A percentile compares a stretch with the other conserved stretches of the same genome.
These are phyloP conservation scores for Quercus berberidifolia DNA, from an alignment of 306 rosid species.

Conservation along the genomic window DNA sequence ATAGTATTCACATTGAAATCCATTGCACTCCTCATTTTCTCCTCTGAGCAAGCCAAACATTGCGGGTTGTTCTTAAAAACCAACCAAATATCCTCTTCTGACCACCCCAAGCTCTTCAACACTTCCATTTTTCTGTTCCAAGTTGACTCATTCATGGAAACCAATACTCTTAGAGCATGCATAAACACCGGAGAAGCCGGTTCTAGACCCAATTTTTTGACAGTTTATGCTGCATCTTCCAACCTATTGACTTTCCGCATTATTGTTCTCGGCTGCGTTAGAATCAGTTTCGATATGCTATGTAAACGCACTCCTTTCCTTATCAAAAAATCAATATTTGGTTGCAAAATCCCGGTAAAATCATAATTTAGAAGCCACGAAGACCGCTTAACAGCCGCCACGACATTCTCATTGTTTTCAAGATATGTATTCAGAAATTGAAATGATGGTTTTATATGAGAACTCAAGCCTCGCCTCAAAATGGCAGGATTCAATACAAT, in stretches of 20 bases:
- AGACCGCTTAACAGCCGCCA: not conserved
- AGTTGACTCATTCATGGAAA: slow-evolving; percentile 14
- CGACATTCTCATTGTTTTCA: not conserved
- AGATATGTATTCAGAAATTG: not conserved
- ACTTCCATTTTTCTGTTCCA: slow-evolving; percentile 11
- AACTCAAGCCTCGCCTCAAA: not conserved
- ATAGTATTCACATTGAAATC: slow-evolving; percentile 20
- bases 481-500: not conserved
- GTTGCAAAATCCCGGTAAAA: not conserved
- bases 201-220: slow-evolving; percentile 5
- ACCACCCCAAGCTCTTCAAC: slow-evolving; percentile 25
- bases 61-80: not conserved
- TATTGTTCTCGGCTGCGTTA: not conserved
- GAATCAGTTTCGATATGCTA: not conserved
- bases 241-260: slow-evolving; percentile 6
- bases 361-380: slow-evolving; percentile 5
- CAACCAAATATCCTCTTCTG: slow-evolving; percentile 4
- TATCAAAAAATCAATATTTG: slow-evolving; percentile 7
- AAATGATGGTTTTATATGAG: slow-evolving; percentile 11
- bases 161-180: not conserved
- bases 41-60: slow-evolving; percentile 18
- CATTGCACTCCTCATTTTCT: slow-evolving; percentile 2
- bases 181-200: not conserved
- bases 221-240: not conserved
- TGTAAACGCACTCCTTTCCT: slow-evolving; percentile 8